Conservation (phyloP, 306 rosid genomes). For the Fragaria iinumae region DNA sequence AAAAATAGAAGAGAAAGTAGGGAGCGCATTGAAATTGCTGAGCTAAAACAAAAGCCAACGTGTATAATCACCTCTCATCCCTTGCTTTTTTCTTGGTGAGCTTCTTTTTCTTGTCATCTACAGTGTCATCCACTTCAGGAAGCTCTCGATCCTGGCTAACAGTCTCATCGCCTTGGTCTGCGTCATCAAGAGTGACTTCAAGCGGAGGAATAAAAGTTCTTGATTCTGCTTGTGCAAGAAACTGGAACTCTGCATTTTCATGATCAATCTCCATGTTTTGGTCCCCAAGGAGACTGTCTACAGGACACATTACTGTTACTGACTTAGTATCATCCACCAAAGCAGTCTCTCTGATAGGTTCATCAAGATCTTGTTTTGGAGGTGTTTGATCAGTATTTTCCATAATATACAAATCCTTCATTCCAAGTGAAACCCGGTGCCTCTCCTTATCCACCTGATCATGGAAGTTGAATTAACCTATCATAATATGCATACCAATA, state of each 20-base stretch:
- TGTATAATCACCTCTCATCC: conserved; percentile 61
- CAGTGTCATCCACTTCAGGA: conserved; percentile 28
- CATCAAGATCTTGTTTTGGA: conserved; percentile 44
- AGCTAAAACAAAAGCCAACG: conserved; percentile 10
- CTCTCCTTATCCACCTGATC: conserved; percentile 72
- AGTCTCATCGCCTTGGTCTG: conserved; percentile 36
- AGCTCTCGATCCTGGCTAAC: conserved; percentile 40
- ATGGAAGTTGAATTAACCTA: conserved; percentile 17
- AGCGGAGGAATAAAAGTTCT: conserved; percentile 82
- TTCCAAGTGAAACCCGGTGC: conserved; percentile 79
- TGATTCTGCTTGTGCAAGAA: conserved; percentile 59
- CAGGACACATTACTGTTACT: conserved; percentile 19
- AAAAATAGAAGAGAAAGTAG: background rate
- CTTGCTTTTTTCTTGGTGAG: conserved; percentile 59
- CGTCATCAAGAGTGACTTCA: conserved; percentile 79
- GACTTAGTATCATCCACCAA: conserved; percentile 26
- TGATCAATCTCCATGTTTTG: conserved; percentile 39
- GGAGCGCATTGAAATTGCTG: background rate
- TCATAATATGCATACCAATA: background rate
- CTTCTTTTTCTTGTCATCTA: conserved; percentile 56
- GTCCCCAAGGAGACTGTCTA: conserved; percentile 31
- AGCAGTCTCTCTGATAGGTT: conserved; percentile 25
- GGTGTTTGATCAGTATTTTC: conserved; percentile 33
- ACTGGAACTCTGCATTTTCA: conserved; percentile 35
- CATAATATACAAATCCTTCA: conserved; percentile 62